Evolutionary conservation across 1,284 basidiomycete species (phyloP), one percentile per base, ranked within the genome.

Genomic region (Retiboletus flavoniger): DNA sequence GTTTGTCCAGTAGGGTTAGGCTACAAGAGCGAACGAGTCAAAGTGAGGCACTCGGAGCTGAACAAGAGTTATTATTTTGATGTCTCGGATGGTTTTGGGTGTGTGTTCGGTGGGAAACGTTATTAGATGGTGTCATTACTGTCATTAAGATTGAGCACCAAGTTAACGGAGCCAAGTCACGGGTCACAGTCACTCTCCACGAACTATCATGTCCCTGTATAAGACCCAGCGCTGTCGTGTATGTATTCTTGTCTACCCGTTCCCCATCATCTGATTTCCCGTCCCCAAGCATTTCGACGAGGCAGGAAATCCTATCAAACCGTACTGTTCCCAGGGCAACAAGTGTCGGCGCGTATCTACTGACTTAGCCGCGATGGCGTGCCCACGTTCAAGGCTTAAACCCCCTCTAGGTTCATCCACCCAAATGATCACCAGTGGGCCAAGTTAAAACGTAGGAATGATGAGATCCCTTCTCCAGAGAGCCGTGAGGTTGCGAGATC

Each of bases 151-250:
- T 6, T 24, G 24, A 24, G 9, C 8, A 38, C 16, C 39, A 13
- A 40, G 14, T 19, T 10, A 26, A 34, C 14, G 29, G 16, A 17
- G 26, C 31, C 16, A 60, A 28, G 63, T 66, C 62, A 61, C 66
- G 9, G 7, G 64, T 65, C 65, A 67, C 63, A 3, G 58, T 68
- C 65, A 69, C 61, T 43, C 24, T 19, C 53, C 38, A 29, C 47
- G 26, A 44, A 53, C 54, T 53, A 51, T 36, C 61, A 66, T 69
- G 67, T 69, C 69, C 26, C 44, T 70, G 42, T 75, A 69, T 64
- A 81, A 80, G 62, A 76, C 72, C 38, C 67, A 75, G 56, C 74
- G 72, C 38, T 81, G 79, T 65, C 77, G 80, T 19, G 79, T 79
- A 66, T 32, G 76, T 68, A 32, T 49, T 36, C 47, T 17, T 40